Evolutionary conservation across 768 basidiomycete species (phyloP).

Genomic region (Suillus subluteus): DNA sequence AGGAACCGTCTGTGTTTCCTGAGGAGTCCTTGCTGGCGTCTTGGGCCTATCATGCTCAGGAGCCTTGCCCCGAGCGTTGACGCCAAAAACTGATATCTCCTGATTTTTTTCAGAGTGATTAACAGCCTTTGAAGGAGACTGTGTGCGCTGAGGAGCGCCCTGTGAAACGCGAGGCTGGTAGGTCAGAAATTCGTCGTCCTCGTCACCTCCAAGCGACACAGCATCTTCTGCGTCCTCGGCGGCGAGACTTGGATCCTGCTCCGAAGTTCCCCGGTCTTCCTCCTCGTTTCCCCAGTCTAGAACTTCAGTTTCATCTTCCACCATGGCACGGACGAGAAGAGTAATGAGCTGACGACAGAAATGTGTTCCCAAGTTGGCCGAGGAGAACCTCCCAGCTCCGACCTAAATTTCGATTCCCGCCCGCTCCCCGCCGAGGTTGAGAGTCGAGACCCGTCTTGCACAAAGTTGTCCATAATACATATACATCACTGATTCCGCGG

Average conservation of each 20-base stretch:
- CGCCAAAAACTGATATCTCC: constrained; percentile 16
- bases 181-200: constrained; percentile 63
- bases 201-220: constrained; percentile 74
- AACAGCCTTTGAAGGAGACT: constrained; percentile 23
- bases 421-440: not conserved
- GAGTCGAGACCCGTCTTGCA: not conserved
- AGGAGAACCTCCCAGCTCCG: constrained; percentile 14
- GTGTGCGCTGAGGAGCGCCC: constrained; percentile 20
- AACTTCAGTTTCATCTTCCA: constrained; percentile 64
- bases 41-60: constrained; percentile 17
- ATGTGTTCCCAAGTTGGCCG: constrained; percentile 4
- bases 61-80: constrained; percentile 12
- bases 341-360: constrained; percentile 19
- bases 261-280: constrained; percentile 47
- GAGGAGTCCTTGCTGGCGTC: constrained; percentile 16
- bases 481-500: not conserved
- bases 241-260: constrained; percentile 40
- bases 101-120: constrained; percentile 18
- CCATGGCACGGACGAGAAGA: constrained; percentile 39
- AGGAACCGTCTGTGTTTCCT: constrained; percentile 14
- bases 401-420: constrained; percentile 14
- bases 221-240: constrained; percentile 57
- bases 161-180: constrained; percentile 42
- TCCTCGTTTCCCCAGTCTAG: constrained; percentile 72
- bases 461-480: not conserved